phyloP scores from a whole-genome alignment of 1,284 basidiomycete genomes.

The Bondarzewia mesenterica region DNA sequence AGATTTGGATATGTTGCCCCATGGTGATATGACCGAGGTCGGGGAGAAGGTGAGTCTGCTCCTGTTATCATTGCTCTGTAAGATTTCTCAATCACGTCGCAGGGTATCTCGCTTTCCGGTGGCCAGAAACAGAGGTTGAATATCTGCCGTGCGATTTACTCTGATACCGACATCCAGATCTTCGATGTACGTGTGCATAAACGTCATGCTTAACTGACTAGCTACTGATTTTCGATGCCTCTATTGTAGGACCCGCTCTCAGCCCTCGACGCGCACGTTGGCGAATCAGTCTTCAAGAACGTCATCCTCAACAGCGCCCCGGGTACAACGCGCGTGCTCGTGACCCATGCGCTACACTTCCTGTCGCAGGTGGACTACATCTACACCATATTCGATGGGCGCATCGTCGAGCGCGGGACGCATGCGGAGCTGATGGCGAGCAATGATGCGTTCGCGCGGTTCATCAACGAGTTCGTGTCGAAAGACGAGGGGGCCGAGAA shows the following conservation, averaged over 20 bases:
- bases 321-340: slow-evolving; percentile 76
- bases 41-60: slow-evolving; percentile 56
- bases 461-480: slow-evolving; percentile 60
- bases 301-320: slow-evolving; percentile 56
- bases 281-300: slow-evolving; percentile 80
- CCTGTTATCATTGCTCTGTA: neutral
- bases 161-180: slow-evolving; percentile 77
- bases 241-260: slow-evolving; percentile 56
- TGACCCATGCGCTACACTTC: slow-evolving; percentile 81
- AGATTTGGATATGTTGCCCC: slow-evolving; percentile 75
- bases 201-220: neutral
- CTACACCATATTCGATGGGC: slow-evolving; percentile 63
- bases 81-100: neutral
- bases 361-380: slow-evolving; percentile 74
- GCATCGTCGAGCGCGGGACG: slow-evolving; percentile 70
- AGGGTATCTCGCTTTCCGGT: slow-evolving; percentile 77
- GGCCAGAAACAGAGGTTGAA: slow-evolving; percentile 75
- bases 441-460: slow-evolving; percentile 62
- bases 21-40: slow-evolving; percentile 84
- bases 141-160: slow-evolving; percentile 83
- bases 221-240: neutral
- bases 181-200: slow-evolving; percentile 49
- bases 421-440: slow-evolving; percentile 58
- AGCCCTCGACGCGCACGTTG: slow-evolving; percentile 83
- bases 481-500: slow-evolving; percentile 22